Evolutionary conservation across 768 basidiomycete species (phyloP), one percentile per base, ranked within the genome.

Genomic region (Termitomyces sp.): DNA sequence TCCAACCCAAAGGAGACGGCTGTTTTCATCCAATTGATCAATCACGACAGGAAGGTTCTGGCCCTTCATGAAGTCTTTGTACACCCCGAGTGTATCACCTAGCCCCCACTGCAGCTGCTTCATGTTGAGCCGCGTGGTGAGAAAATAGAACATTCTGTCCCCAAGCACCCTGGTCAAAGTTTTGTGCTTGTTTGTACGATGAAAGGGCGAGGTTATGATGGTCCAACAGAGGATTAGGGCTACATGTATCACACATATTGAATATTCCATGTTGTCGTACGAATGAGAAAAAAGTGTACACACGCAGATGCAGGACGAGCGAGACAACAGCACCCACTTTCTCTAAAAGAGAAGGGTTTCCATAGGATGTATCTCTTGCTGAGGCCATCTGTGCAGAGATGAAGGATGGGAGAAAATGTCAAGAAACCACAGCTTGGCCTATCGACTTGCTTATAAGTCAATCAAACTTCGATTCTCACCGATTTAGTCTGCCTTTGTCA

Each of bases 1-100:
- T 28, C 72, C 70, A 46, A 74, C 58, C 75, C 75, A 76, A 10
- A 73, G 54, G 5, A 75, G 51, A 44, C 66, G 57, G 24, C 67
- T 60, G 45, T 66, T 65, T 34, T 67, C 64, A 5, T 63, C 70
- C 10, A 74, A 51, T 28, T 70, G 68, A 20, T 73, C 73, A 33
- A 72, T 59, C 5, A 56, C 53, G 3, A 39, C 28, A 37, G 63
- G 62, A 24, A 70, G 60, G 7, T 64, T 55, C 36, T 65, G 58
- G 15, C 52, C 39, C 57, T 68, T 69, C 29, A 61, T 57, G 63
- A 63, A 73, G 9, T 37, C 20, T 31, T 63, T 52, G 48, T 70
- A 73, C 0, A 64, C 65, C 12, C 51, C 57, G 16, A 47, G 31
- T 6, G 69, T 65, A 16, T 66, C 65, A 1, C 69, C 69, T 39